Evolutionary conservation across 2,329 filamentous ascomycete genomes (phyloP).

Genomic region (Coniosporium tulheliwenetii): DNA sequence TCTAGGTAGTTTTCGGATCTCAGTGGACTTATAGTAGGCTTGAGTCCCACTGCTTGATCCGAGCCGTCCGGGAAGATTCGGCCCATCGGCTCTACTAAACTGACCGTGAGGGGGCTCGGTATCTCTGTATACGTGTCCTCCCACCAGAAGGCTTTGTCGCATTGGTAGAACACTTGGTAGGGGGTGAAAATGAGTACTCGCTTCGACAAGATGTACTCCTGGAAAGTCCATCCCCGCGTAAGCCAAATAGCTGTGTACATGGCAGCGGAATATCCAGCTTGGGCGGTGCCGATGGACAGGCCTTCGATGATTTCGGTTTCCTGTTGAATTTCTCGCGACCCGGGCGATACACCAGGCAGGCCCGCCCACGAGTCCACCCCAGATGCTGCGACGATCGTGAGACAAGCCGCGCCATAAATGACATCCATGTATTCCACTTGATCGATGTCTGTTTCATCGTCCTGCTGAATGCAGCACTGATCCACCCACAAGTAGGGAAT

Average conservation of each 20-base stretch:
- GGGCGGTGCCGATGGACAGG: not conserved
- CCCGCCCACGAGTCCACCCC: slow-evolving; percentile 1
- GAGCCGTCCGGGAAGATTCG: no score
- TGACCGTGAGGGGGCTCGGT: no score
- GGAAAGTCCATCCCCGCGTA: slow-evolving; percentile 4
- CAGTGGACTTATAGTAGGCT: no score
- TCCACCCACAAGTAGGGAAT: slow-evolving; percentile 4
- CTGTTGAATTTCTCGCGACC: not conserved
- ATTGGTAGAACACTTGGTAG: slow-evolving; percentile 3
- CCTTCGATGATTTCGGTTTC: not conserved
- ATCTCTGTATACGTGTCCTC: not conserved
- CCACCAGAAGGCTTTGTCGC: not conserved
- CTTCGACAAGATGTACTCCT: slow-evolving; percentile 4
- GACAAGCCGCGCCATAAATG: slow-evolving; percentile 1
- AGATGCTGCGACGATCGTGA: slow-evolving; percentile 2
- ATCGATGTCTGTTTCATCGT: not conserved
- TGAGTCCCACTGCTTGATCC: no score
- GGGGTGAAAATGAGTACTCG: slow-evolving; percentile 3
- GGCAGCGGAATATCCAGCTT: no score
- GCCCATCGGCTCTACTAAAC: no score
- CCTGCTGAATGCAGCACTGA: slow-evolving; percentile 3
- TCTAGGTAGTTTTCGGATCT: no score
- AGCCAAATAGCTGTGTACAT: not conserved
- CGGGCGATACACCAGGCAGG: slow-evolving; percentile 1
- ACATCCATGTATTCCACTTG: slow-evolving; percentile 2